phyloP scores from a whole-genome alignment of 192 early-diverging fungal species.

The Mortierella claussenii region DNA sequence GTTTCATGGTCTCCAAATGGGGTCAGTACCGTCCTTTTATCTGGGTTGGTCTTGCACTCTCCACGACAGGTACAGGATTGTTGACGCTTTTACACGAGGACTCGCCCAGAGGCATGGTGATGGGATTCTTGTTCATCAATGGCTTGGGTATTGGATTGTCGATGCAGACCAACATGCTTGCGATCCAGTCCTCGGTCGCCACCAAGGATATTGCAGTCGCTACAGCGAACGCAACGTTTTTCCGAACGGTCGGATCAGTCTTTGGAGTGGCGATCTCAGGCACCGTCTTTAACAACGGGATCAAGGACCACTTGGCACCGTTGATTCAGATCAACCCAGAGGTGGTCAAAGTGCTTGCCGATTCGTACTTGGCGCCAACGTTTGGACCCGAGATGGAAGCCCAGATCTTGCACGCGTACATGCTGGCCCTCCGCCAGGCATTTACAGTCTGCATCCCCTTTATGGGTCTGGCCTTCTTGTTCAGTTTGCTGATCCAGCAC shows the following conservation, averaged over 20 bases:
- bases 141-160: conserved; percentile 81
- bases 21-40: conserved; percentile 69
- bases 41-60: conserved; percentile 69
- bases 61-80: conserved; percentile 68
- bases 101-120: conserved; percentile 57
- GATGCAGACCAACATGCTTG: conserved; percentile 74
- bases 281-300: conserved; percentile 49
- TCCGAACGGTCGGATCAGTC: conserved; percentile 54
- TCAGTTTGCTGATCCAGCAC: conserved; percentile 54
- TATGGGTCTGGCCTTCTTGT: conserved; percentile 56
- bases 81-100: conserved; percentile 60
- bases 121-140: conserved; percentile 71
- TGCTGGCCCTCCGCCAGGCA: conserved; percentile 56
- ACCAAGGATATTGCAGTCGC: conserved; percentile 70
- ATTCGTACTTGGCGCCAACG: conserved; percentile 50
- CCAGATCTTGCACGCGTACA: conserved; percentile 60
- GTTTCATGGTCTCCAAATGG: conserved; percentile 67
- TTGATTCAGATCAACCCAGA: conserved; percentile 5
- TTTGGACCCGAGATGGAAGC: conserved; percentile 42
- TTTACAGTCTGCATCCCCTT: conserved; percentile 64
- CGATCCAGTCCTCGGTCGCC: conserved; percentile 73
- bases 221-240: conserved; percentile 73
- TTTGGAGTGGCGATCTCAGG: conserved; percentile 57
- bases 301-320: conserved; percentile 36
- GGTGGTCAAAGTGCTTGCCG: conserved; percentile 5